A percentile compares a stretch with the other conserved stretches of the same genome.
Conservation (phyloP, 2,329 filamentous ascomycete genomes). For the Sphaceloma murrayae region DNA sequence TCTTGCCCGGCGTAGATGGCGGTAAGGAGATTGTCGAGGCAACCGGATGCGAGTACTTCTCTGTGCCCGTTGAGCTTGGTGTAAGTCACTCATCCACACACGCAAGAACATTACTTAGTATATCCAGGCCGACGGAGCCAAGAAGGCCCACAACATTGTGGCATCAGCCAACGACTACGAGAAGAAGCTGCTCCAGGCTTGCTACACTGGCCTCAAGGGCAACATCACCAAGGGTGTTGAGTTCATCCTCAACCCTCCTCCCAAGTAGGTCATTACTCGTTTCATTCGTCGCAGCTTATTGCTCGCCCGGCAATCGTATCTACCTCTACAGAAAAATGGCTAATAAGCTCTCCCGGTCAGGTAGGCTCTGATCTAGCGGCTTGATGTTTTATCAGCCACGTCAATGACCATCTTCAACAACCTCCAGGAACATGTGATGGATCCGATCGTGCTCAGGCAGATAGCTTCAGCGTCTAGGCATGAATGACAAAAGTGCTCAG, state of each 20-base stretch:
- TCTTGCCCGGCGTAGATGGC: slow-evolving; percentile 80
- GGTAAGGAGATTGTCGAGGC: slow-evolving; percentile 78
- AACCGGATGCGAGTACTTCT: slow-evolving; percentile 85
- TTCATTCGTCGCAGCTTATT: too few relatives aligned
- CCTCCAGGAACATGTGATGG: slow-evolving; percentile 2
- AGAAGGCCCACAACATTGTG: slow-evolving; percentile 77
- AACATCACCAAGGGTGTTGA: slow-evolving; percentile 92
- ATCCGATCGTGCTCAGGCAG: slow-evolving; percentile 1
- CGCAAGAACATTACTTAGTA: slow-evolving; percentile 13
- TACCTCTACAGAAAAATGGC: too few relatives aligned
- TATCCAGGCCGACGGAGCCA: slow-evolving; percentile 64
- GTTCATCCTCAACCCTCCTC: slow-evolving; percentile 78
- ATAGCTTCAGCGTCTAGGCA: slow-evolving; percentile 11
- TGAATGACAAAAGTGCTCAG: slow-evolving; percentile 10
- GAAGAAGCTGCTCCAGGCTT: slow-evolving; percentile 72
- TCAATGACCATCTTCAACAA: too few relatives aligned
- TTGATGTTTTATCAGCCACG: not conserved
- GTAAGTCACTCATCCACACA: slow-evolving; percentile 47
- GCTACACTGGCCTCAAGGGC: slow-evolving; percentile 68
- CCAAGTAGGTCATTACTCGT: slow-evolving; percentile 57
- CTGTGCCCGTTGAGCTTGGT: slow-evolving; percentile 87
- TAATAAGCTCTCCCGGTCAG: slow-evolving; percentile 16
- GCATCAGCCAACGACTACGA: slow-evolving; percentile 71
- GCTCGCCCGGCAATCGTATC: too few relatives aligned
- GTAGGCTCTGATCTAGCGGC: slow-evolving; percentile 15